Base-by-base conservation (phyloP, 352 stramenopile species). In the Phytophthora podocarpi region DNA sequence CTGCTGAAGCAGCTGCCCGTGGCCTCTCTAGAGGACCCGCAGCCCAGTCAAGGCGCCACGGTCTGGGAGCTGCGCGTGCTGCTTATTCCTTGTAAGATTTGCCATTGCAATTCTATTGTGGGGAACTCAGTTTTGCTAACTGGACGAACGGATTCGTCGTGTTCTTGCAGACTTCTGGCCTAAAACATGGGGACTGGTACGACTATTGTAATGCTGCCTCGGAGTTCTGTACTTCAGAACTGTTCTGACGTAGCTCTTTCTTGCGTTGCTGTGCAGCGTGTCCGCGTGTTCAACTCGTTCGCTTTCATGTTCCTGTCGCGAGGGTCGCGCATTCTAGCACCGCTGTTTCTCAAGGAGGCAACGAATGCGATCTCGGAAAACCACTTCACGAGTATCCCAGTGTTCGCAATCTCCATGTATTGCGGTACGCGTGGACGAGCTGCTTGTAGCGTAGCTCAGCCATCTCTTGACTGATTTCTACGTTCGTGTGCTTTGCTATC, bases 331-430 rank as follows among this genome's bases (percentile, higher is more conserved):
- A 87, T 93, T 47, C 31, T 93, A 16, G 72, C 79, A 27, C 83
- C 83, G 35, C 53, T 93, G n/a, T 93, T 88, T 43, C 64, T 93
- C 0, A 90, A 90, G 42, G 48, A 87, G 15, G 83, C 81, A 2
- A 90, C 83, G 9, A 78, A 93, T 31, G 55, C 62, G 23, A 69
- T 93, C 24, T 80, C 74, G 0, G 63, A 72, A 27, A 76, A 57
- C 12, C 24, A 70, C 9, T 51, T 86, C 27, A 74, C 58, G 20
- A 21, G 31, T n/a, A 45, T 93, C 24, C 83, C 83, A 3, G 34
- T 70, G 23, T 67, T 69, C 13, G 59, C 73, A 4, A 90, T 90
- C 32, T 28, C 26, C 34, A 74, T 89, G 67, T 91, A 91, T 63
- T 91, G 80, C 62, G 18, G 78, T 86, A 64, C 15, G 77, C 67